Evolutionary conservation across 1,284 basidiomycete genomes (phyloP), one percentile per base, ranked within the genome.

Genomic region (Leccinum glutinopallens): DNA sequence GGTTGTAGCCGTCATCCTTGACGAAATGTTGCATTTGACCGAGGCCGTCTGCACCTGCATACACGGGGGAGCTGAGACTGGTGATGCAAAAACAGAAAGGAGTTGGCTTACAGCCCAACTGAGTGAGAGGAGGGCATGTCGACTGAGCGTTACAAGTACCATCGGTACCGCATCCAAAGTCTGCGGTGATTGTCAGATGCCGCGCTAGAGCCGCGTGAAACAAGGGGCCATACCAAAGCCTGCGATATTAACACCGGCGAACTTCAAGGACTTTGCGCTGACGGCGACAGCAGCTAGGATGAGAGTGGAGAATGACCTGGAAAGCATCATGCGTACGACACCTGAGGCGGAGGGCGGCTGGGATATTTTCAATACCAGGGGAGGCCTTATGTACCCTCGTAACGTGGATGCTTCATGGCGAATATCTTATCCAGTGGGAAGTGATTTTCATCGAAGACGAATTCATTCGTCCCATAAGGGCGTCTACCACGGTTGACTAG

Each of bases 1-100:
- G 65, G 61, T 81, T 83, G 72, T 77, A 82, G 3, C 77, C 76
- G 62, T 83, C 78, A 61, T 79, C 67, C 3, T 78, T 63, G 60
- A 80, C 76, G 65, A 86, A 86, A 68, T 86, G 84, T 57, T 73
- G 65, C 79, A 85, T 84, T 72, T 85, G 84, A 25, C 79, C 78
- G 4, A 64, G 51, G 19, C 73, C 72, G 58, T 75, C 69, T 6
- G 68, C 67, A 62, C 62, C 71, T 75, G 53, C 4, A 51, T 9
- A 3, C 19, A 17, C n/a, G 12, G 22, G n/a, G 61, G 49, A 19
- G 17, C 17, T 43, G 17, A 43, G 17, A 5, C 4, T 4, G 17
- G 3, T 32, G 6, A 29, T 10, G 49, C 10, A 33, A 56, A 39
- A 29, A 56, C 19, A 49, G 10, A 22, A 12, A 49, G 19, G 19